These are phyloP conservation scores for Theobroma cacao DNA, from an alignment of 345 rosid species.

Conservation along the genomic window DNA sequence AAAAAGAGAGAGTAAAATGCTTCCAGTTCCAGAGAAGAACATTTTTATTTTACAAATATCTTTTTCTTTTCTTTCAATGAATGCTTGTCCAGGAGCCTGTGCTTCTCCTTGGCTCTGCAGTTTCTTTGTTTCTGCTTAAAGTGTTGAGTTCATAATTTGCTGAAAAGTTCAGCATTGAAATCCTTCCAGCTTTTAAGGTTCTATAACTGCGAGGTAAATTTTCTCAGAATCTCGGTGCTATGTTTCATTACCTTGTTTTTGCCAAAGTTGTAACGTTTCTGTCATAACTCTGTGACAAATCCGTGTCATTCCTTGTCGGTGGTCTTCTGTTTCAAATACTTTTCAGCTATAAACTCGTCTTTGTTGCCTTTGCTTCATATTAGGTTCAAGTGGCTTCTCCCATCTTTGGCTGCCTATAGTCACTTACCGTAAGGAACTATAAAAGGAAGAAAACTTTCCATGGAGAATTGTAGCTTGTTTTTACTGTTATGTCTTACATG, in stretches of 20 bases:
- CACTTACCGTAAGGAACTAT: neutral
- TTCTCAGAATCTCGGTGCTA: neutral
- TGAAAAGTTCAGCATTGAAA: neutral
- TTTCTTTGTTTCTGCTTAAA: neutral
- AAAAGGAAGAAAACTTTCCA: slow-evolving; percentile 16
- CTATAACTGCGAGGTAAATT: neutral
- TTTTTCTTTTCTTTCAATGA: neutral
- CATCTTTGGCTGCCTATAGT: neutral
- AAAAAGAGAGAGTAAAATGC: neutral
- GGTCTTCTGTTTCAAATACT: neutral
- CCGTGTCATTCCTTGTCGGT: slow-evolving; percentile 1
- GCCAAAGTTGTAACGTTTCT: neutral
- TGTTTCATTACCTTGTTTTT: neutral
- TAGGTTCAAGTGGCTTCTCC: neutral
- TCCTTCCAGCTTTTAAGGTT: neutral
- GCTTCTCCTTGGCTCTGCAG: neutral
- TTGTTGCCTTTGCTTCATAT: neutral
- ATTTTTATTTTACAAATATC: neutral
- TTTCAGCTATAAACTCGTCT: neutral
- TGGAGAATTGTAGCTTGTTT: slow-evolving; percentile 36
- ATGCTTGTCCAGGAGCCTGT: neutral
- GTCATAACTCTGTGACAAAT: neutral
- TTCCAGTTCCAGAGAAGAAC: neutral
- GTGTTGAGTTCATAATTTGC: neutral
- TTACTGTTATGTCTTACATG: slow-evolving; percentile 38